Evolutionary conservation across 164 flowering plant species (phyloP).

Genomic region (Warburgia ugandensis): DNA sequence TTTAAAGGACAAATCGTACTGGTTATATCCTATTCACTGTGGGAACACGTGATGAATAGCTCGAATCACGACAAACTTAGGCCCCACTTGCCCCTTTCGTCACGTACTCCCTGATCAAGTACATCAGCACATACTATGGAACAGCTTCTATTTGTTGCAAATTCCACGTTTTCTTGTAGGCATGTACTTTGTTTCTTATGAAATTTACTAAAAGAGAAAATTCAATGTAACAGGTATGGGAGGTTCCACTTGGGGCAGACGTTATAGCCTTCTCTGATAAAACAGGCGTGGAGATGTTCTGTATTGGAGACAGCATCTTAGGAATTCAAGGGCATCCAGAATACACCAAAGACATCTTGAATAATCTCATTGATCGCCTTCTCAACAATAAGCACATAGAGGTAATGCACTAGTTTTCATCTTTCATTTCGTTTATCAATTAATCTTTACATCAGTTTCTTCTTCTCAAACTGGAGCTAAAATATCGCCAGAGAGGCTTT

Average conservation of each 20-base stretch:
- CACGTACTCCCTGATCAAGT: background rate
- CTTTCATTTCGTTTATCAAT: background rate
- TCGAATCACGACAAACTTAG: background rate
- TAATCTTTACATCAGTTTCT: background rate
- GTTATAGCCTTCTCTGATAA: conserved; percentile 65
- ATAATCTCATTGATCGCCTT: conserved; percentile 59
- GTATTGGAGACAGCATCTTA: conserved; percentile 41
- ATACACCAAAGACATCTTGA: conserved; percentile 60
- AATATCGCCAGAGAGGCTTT: conserved; percentile 27
- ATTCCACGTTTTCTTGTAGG: background rate
- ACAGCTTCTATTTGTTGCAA: too few relatives aligned
- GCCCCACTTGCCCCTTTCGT: background rate
- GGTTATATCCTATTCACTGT: too few relatives aligned
- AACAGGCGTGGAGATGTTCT: conserved; percentile 71
- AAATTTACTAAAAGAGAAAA: too few relatives aligned
- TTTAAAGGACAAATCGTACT: too few relatives aligned
- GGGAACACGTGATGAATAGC: too few relatives aligned
- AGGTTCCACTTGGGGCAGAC: conserved; percentile 54
- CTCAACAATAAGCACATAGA: conserved; percentile 27
- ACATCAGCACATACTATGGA: too few relatives aligned
- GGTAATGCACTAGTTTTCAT: conserved; percentile 20
- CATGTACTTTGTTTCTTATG: background rate
- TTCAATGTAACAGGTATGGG: conserved; percentile 37
- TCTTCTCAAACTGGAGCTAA: background rate
- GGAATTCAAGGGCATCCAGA: conserved; percentile 93